phyloP scores from a whole-genome alignment of 805 yeast species.

The Saccharomycopsis schoenii region DNA sequence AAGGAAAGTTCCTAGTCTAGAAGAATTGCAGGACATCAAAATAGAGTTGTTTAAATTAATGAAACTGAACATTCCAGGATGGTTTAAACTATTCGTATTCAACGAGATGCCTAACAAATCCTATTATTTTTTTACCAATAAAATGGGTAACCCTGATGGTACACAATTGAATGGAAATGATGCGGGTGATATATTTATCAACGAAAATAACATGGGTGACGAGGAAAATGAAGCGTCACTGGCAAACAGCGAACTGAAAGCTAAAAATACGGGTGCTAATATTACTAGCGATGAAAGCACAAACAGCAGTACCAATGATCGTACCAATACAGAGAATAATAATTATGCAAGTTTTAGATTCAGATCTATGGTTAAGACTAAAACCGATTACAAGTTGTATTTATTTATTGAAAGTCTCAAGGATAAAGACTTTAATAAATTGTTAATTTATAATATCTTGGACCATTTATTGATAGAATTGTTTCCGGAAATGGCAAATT shows the following conservation, averaged over 20 bases:
- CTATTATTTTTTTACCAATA: constrained; percentile 5
- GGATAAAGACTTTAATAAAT: constrained; percentile 33
- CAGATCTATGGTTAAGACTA: constrained; percentile 12
- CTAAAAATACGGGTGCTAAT: neutral
- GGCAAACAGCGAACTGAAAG: neutral
- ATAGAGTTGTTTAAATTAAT: constrained; percentile 20
- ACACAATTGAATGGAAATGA: neutral
- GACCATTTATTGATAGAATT: constrained; percentile 33
- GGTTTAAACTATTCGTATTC: constrained; percentile 20
- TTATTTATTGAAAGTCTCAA: constrained; percentile 27
- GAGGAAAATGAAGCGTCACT: neutral
- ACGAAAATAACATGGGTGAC: neutral
- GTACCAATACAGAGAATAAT: neutral
- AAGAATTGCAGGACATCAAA: constrained; percentile 29
- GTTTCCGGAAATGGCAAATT: constrained; percentile 29
- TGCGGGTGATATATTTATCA: neutral
- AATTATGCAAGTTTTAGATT: neutral
- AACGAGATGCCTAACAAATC: constrained; percentile 17
- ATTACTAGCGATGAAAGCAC: neutral
- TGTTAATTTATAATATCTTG: constrained; percentile 31
- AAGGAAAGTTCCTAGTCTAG: constrained; percentile 31
- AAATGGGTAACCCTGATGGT: neutral
- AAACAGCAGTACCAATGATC: neutral
- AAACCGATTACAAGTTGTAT: constrained; percentile 18
- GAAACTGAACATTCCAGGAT: constrained; percentile 21